Percentiles rank a stretch among this genome's conserved stretches.
Conservation (phyloP, 2,329 filamentous ascomycete genomes). For the Falciphora oryzae region DNA sequence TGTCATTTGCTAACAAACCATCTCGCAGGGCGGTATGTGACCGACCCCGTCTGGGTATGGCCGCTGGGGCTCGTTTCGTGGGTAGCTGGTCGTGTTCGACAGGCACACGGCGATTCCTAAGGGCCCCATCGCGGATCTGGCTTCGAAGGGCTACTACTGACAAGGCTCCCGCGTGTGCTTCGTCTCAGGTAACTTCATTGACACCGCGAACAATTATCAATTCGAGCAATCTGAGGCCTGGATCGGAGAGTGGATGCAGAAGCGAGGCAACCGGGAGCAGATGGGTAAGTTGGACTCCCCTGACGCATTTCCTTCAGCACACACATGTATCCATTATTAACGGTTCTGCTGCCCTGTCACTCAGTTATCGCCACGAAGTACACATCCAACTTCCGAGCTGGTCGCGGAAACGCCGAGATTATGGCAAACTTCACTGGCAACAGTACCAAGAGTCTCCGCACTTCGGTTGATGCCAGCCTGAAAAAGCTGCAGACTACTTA, state of each 20-base stretch:
- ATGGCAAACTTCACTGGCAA: conserved; percentile 53
- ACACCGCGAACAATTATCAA: conserved; percentile 66
- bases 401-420: conserved; percentile 31
- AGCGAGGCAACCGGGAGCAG: conserved; percentile 57
- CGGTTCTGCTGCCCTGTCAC: background rate
- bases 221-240: conserved; percentile 55
- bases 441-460: conserved; percentile 53
- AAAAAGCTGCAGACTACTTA: conserved; percentile 61
- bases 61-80: no score
- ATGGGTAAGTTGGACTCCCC: conserved; percentile 38
- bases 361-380: conserved; percentile 65
- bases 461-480: conserved; percentile 50
- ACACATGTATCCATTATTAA: conserved; percentile 13
- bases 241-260: conserved; percentile 67
- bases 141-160: background rate
- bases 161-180: background rate
- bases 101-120: no score
- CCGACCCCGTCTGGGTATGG: background rate
- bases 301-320: background rate
- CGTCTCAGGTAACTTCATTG: conserved; percentile 63
- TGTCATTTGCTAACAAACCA: background rate
- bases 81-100: no score
- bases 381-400: conserved; percentile 50
- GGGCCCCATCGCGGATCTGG: no score
- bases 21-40: background rate